Evolutionary conservation across 192 early-diverging fungal species (phyloP).

Genomic region (Coemansia sp.): DNA sequence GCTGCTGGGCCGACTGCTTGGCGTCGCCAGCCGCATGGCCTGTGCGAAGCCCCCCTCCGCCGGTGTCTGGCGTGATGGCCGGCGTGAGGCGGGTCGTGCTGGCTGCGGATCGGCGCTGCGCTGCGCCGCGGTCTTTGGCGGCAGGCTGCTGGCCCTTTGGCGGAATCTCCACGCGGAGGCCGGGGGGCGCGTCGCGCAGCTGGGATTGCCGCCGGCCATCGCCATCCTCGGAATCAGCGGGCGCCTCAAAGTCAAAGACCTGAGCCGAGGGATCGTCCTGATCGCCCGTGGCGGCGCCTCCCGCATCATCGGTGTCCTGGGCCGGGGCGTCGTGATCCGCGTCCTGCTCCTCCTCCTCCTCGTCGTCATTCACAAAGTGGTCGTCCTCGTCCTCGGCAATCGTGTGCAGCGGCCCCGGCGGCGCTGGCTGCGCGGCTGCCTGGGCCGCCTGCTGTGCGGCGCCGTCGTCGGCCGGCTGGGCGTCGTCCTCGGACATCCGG

Average conservation of each 20-base stretch:
- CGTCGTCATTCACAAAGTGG: constrained; percentile 11
- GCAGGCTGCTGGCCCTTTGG: neutral
- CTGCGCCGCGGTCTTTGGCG: no score
- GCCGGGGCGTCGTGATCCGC: constrained; percentile 3
- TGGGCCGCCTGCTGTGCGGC: constrained; percentile 23
- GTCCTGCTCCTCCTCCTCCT: constrained; percentile 12
- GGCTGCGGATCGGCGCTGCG: constrained; percentile 9
- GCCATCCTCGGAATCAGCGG: neutral
- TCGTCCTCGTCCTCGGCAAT: constrained; percentile 52
- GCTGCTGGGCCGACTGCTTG: constrained; percentile 1
- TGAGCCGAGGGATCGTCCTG: neutral
- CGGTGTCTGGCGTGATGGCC: constrained; percentile 22
- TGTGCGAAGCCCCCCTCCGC: constrained; percentile 1
- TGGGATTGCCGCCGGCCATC: constrained; percentile 3
- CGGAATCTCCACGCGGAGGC: constrained; percentile 47
- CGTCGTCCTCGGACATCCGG: constrained; percentile 50
- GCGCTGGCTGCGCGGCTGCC: neutral
- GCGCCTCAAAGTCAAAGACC: neutral
- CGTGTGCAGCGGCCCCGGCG: constrained; percentile 30
- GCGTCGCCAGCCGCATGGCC: constrained; percentile 2
- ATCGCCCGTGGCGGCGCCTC: neutral
- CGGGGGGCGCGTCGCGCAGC: no score
- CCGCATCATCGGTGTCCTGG: neutral
- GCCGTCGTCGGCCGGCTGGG: constrained; percentile 28
- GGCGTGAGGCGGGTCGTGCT: constrained; percentile 15